Conservation (phyloP, 2,329 filamentous ascomycete genomes). For the Aspergillus novofumigatus region DNA sequence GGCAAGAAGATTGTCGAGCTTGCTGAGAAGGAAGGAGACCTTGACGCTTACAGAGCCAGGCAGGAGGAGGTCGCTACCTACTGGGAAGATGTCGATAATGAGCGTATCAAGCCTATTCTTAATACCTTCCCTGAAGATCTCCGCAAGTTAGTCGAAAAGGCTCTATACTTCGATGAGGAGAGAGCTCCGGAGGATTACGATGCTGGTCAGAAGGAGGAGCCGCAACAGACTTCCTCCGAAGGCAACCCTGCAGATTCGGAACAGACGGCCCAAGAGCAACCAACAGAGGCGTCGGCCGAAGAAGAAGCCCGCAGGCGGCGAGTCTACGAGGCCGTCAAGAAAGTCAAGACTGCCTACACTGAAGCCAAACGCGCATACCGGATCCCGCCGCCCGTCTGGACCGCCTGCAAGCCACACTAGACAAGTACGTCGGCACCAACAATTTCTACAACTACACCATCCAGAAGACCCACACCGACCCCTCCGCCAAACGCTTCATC, state of each 20-base stretch:
- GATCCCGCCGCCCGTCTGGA: constrained; percentile 65
- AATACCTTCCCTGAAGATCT: constrained; percentile 41
- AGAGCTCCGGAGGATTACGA: constrained; percentile 25
- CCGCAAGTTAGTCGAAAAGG: constrained; percentile 37
- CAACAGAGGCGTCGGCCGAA: constrained; percentile 4
- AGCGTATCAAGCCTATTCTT: constrained; percentile 67
- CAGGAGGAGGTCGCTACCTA: constrained; percentile 76
- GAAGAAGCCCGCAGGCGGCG: constrained; percentile 37
- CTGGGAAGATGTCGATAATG: constrained; percentile 79
- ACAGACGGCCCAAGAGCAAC: neutral
- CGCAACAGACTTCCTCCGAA: constrained; percentile 13
- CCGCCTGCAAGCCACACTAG: constrained; percentile 70
- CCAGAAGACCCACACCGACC: constrained; percentile 74
- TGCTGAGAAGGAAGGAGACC: constrained; percentile 67
- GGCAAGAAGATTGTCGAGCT: constrained; percentile 77
- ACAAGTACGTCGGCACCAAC: constrained; percentile 73
- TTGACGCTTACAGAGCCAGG: constrained; percentile 63
- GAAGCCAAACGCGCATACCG: constrained; percentile 81
- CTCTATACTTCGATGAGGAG: constrained; percentile 36
- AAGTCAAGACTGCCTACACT: constrained; percentile 77
- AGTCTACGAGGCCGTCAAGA: constrained; percentile 63
- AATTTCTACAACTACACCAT: constrained; percentile 99
- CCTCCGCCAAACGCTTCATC: constrained; percentile 84
- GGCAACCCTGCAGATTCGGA: constrained; percentile 3
- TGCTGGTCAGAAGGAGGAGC: constrained; percentile 16